Evolutionary conservation across 805 yeast species (phyloP), one percentile per base, ranked within the genome.

Genomic region (Candida multigemmis): DNA sequence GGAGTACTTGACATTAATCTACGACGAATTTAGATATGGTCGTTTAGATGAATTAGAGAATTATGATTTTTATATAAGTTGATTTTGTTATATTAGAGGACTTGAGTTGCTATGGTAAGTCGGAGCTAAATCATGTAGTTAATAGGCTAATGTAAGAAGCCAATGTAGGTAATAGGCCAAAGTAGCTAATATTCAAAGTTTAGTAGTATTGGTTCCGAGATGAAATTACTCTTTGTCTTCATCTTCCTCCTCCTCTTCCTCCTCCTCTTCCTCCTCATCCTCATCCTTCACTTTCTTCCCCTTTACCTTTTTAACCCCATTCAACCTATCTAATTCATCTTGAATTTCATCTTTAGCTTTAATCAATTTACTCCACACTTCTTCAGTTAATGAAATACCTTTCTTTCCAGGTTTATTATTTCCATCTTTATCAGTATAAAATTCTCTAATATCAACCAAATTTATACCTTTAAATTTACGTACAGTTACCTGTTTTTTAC

Each of bases 401-500:
- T 87, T 87, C 44, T 74, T 78, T 1, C 94, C 94, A 0, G 97
- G 97, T 33, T 66, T 66, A 57, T 67, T 62, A 34, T 74, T 77
- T 5, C 78, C 78, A 27, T 62, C 63, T 32, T 52, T 56, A 38
- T 57, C 65, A 10, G 44, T 26, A 50, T 84, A 87, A 55, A 63
- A 85, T 48, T 87, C 96, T 32, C 97, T 68, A 28, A 87, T 81
- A 42, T 87, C 95, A 9, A 89, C 73, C 37, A 86, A 56, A 18
- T 69, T 70, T 30, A 60, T 56, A 27, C 76, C 75, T 30, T 80
- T 76, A 60, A 74, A 87, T 38, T 68, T 70, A 31, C 85, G 66
- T 11, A 89, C 85, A 0, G 83, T 71, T 17, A 83, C 79, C 30
- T 74, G 70, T 46, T 84, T 85, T 35, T 53, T 57, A 23, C 29